Percentiles rank a stretch among this genome's conserved stretches.
Evolutionary conservation across 2,329 filamentous ascomycete genomes (phyloP).

Genomic region (Aspergillus sp.): DNA sequence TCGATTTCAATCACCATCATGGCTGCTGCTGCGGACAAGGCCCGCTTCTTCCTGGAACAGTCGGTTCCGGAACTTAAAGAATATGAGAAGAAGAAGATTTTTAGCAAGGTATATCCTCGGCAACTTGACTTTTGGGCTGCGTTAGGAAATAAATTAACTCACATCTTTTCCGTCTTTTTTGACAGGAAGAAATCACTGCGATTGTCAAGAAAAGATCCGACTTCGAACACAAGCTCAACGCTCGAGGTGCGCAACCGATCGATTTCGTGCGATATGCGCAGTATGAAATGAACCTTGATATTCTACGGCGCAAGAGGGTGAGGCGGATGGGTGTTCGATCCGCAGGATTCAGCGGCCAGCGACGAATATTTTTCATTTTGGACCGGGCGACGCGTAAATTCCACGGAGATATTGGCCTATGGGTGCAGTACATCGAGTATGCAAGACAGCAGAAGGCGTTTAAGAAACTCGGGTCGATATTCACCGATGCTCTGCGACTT

Average conservation of each 20-base stretch:
- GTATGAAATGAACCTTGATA: slow-evolving; percentile 60
- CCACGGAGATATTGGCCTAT: slow-evolving; percentile 69
- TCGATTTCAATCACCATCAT: slow-evolving; percentile 41
- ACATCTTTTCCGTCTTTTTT: slow-evolving; percentile 3
- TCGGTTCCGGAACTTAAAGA: slow-evolving; percentile 86
- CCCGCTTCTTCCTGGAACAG: slow-evolving; percentile 88
- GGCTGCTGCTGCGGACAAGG: slow-evolving; percentile 84
- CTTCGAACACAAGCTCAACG: slow-evolving; percentile 84
- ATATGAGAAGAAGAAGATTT: slow-evolving; percentile 85
- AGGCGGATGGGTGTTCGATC: slow-evolving; percentile 69
- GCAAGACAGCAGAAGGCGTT: slow-evolving; percentile 58
- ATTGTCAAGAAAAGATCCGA: slow-evolving; percentile 87
- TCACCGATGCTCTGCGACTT: slow-evolving; percentile 66
- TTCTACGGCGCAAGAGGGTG: slow-evolving; percentile 72
- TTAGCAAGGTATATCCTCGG: slow-evolving; percentile 55
- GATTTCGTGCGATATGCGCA: slow-evolving; percentile 81
- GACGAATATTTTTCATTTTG: slow-evolving; percentile 79
- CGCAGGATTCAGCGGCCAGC: slow-evolving; percentile 63
- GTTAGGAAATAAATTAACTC: slow-evolving; percentile 1
- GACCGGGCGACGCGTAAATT: slow-evolving; percentile 80
- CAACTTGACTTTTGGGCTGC: background rate
- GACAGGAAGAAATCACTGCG: slow-evolving; percentile 78
- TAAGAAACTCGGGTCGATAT: slow-evolving; percentile 52
- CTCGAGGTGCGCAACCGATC: slow-evolving; percentile 63
- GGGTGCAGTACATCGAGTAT: slow-evolving; percentile 85